Evolutionary conservation across 2,329 filamentous ascomycete species (phyloP).

Genomic region (Beauveria australis): DNA sequence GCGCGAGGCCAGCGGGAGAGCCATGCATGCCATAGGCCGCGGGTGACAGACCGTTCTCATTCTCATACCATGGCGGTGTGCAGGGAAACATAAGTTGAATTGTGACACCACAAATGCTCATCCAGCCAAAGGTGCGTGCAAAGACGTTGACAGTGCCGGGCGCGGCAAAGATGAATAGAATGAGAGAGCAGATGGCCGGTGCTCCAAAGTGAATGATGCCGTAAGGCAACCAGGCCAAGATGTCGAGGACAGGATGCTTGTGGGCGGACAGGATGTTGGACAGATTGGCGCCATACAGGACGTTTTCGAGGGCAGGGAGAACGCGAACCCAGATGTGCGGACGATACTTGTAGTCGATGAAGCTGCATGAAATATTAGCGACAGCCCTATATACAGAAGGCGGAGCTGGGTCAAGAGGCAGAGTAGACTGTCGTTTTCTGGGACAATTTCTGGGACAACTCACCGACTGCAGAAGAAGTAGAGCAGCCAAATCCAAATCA

Average conservation of each 20-base stretch:
- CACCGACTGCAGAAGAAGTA: conserved; percentile 93
- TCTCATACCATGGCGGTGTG: conserved; percentile 96
- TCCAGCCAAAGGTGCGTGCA: conserved; percentile 81
- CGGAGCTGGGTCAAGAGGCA: too few species aligned
- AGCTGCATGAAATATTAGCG: conserved; percentile 42
- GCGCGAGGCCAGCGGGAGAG: conserved; percentile 79
- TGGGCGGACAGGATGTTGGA: conserved; percentile 93
- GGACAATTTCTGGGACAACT: conserved; percentile 34
- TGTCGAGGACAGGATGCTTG: conserved; percentile 72
- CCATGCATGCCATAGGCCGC: conserved; percentile 89
- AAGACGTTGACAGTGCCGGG: conserved; percentile 80
- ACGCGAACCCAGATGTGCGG: conserved; percentile 95
- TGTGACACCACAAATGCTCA: conserved; percentile 79
- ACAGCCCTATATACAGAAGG: not conserved
- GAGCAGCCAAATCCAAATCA: conserved; percentile 77
- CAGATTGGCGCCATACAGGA: conserved; percentile 89
- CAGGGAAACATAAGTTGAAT: conserved; percentile 90
- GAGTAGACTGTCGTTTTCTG: not conserved
- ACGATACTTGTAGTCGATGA: conserved; percentile 80
- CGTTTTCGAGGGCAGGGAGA: conserved; percentile 88
- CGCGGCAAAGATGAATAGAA: conserved; percentile 83
- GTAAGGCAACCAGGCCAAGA: conserved; percentile 90
- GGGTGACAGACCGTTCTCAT: conserved; percentile 79
- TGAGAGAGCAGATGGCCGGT: conserved; percentile 66
- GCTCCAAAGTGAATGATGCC: conserved; percentile 84